These are phyloP conservation scores for Leccinellum albellum DNA, from an alignment of 768 basidiomycete genomes.

Conservation along the genomic window DNA sequence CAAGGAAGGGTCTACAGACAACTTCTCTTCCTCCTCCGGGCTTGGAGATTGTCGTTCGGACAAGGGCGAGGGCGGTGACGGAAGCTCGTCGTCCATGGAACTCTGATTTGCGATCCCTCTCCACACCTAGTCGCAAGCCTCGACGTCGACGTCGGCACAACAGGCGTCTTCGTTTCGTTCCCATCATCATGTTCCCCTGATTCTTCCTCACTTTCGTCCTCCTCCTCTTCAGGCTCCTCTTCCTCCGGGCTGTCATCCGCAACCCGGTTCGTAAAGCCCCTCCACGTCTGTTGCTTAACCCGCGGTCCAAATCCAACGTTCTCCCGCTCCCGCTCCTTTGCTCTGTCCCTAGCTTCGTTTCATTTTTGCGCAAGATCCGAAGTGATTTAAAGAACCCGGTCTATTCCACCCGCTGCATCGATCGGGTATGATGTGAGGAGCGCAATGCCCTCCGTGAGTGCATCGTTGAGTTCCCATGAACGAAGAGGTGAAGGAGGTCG, in stretches of 20 bases:
- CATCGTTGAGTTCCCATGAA: slow-evolving; percentile 55
- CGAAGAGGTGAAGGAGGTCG: slow-evolving; percentile 42
- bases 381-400: slow-evolving; percentile 64
- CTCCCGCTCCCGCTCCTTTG: slow-evolving; percentile 28
- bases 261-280: slow-evolving; percentile 56
- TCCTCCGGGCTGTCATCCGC: slow-evolving; percentile 31
- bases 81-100: slow-evolving; percentile 60
- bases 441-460: slow-evolving; percentile 61
- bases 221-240: slow-evolving; percentile 34
- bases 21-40: slow-evolving; percentile 15
- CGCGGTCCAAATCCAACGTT: slow-evolving; percentile 51
- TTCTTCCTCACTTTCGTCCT: slow-evolving; percentile 30
- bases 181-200: slow-evolving; percentile 36
- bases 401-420: slow-evolving; percentile 63
- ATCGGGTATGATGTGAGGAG: slow-evolving; percentile 66
- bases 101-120: slow-evolving; percentile 72
- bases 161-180: slow-evolving; percentile 43
- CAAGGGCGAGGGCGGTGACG: slow-evolving; percentile 38
- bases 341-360: slow-evolving; percentile 32
- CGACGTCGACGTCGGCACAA: slow-evolving; percentile 41
- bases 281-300: slow-evolving; percentile 62
- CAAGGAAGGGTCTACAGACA: slow-evolving; percentile 12
- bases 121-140: slow-evolving; percentile 65
- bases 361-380: slow-evolving; percentile 56
- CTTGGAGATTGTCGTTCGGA: slow-evolving; percentile 27